Evolutionary conservation across 1,139 yeast genomes (phyloP).

Genomic region (Magnusiomyces magnusii): DNA sequence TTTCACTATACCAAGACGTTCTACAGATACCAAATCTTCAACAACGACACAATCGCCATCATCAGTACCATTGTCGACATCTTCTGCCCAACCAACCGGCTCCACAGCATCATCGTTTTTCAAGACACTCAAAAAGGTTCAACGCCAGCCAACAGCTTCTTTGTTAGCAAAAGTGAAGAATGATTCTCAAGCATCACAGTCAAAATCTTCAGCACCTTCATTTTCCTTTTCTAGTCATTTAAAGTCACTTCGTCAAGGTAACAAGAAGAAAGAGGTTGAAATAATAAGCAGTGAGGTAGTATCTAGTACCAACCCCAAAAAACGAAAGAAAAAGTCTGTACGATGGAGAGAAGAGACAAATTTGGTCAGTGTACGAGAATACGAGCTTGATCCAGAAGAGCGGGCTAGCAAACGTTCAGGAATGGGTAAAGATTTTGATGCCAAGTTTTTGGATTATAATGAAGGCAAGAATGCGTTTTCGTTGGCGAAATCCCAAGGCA

Average conservation of each 20-base stretch:
- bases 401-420: conserved; percentile 31
- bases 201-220: conserved; percentile 15
- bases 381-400: conserved; percentile 40
- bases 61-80: conserved; percentile 2
- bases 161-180: conserved; percentile 7
- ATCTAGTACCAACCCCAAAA: conserved; percentile 6
- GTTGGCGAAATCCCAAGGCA: background rate
- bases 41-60: conserved; percentile 4
- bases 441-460: conserved; percentile 27
- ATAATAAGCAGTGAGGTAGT: conserved; percentile 11
- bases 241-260: conserved; percentile 16
- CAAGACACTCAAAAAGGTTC: conserved; percentile 17
- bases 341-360: conserved; percentile 33
- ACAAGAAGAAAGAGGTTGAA: conserved; percentile 2
- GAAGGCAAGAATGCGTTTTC: conserved; percentile 27
- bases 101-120: conserved; percentile 19
- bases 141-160: background rate
- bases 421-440: conserved; percentile 19
- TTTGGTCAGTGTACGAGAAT: conserved; percentile 38
- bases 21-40: conserved; percentile 4
- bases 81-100: conserved; percentile 5
- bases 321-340: conserved; percentile 29
- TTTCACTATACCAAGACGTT: background rate
- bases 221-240: conserved; percentile 18
- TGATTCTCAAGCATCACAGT: conserved; percentile 4